Conservation (phyloP, 352 stramenopile genomes). For the Pythium myriotylum region DNA sequence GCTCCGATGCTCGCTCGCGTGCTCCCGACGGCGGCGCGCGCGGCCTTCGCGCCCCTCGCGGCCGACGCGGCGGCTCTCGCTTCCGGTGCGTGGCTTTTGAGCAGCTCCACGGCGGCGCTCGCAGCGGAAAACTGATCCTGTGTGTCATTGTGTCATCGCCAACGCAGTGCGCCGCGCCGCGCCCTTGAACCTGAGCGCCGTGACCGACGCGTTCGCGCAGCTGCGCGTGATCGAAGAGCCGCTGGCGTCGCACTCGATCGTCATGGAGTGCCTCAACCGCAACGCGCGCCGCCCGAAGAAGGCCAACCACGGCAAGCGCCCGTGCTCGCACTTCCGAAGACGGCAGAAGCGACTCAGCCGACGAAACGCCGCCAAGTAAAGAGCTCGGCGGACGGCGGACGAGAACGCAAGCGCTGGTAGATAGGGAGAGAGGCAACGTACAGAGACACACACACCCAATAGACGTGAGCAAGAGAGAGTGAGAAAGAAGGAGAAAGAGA, state of each 20-base stretch:
- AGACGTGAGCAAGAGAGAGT: no score
- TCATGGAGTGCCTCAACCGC: conserved; percentile 82
- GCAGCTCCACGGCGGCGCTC: background rate
- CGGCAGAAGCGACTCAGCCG: conserved; percentile 79
- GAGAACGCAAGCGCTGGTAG: conserved; percentile 4
- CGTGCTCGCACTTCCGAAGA: conserved; percentile 80
- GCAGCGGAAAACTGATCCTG: no score
- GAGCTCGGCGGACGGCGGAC: background rate
- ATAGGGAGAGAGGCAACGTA: conserved; percentile 19
- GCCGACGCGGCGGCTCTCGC: conserved; percentile 14
- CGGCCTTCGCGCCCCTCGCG: conserved; percentile 28
- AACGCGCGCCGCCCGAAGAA: conserved; percentile 86
- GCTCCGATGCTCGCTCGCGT: conserved; percentile 30
- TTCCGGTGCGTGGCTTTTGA: conserved; percentile 15
- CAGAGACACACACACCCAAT: no score
- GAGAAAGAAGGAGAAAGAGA: conserved; percentile 3
- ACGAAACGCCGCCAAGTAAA: conserved; percentile 43
- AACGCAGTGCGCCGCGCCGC: conserved; percentile 20
- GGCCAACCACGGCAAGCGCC: conserved; percentile 88
- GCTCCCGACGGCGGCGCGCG: conserved; percentile 29
- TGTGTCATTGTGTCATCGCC: no score
- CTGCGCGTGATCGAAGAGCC: conserved; percentile 55
- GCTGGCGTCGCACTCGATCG: conserved; percentile 37
- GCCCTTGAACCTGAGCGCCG: conserved; percentile 23
- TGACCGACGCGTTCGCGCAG: conserved; percentile 36